Base-by-base conservation (phyloP, 192 early-diverging fungal species). In the Linnemannia exigua region DNA sequence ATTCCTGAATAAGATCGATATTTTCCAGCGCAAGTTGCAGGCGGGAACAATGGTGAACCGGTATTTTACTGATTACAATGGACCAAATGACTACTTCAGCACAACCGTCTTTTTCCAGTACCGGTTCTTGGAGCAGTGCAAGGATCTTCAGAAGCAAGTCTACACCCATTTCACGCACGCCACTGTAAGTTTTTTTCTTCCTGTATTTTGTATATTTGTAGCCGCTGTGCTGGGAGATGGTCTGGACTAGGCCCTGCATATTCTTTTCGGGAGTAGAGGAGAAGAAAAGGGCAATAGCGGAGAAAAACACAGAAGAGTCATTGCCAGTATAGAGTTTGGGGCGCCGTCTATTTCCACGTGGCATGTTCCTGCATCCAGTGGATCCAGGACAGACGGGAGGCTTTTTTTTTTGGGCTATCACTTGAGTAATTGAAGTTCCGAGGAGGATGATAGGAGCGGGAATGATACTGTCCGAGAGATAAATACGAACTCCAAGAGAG, bases 1-100 rank as follows among this genome's bases (percentile, higher is more conserved):
- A 41, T 94, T 94, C 79, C 73, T 94, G 71, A 94, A 94, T 80
- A 94, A 94, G 80, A 94, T 94, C 47, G 93, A 94, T 75, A 87
- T 94, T 50, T 88, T 94, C 68, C 88, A 90, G 54, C 81, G 88
- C 44, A 94, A 94, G 72, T 79, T 94, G 15, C 76, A 79, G 12
- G 75, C 76, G 22, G 77, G 84, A 37, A 77, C 78, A 17, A 31
- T 87, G 52, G 88, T 94, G 44, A 88, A 87, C 70, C 83, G 91
- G 28, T 90, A 91, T 61, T 91, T 94, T 52, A 88, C 92, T 0
- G 85, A 93, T 70, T 93, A 93, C 70, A 72, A 88, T 50, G 92
- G 92, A 36, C 79, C 80, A 6, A 90, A 90, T 47, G 88, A 90
- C 46, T 90, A 88, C 48, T 81, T 80, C 71, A 86, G 76, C 47